These are phyloP conservation scores for Alloascoidea hylecoeti DNA, from an alignment of 805 yeast species.

Conservation along the genomic window DNA sequence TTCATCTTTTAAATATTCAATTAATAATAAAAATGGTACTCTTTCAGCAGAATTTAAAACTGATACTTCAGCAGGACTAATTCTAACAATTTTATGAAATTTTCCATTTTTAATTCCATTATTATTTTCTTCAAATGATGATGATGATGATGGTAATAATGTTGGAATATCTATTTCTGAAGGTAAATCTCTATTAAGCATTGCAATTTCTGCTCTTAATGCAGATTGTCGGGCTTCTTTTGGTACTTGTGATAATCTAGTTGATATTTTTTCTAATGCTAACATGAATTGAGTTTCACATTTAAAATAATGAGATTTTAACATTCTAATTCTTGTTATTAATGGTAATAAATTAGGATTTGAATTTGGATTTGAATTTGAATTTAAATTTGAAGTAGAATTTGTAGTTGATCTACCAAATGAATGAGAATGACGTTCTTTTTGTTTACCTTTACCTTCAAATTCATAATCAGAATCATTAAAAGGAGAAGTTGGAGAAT, in stretches of 20 bases:
- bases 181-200: slow-evolving; percentile 76
- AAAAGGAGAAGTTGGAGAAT: background rate
- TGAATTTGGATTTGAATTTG: background rate
- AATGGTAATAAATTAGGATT: background rate
- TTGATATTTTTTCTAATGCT: slow-evolving; percentile 82
- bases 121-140: no score
- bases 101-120: slow-evolving; percentile 73
- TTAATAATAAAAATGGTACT: slow-evolving; percentile 75
- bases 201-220: slow-evolving; percentile 76
- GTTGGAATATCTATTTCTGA: slow-evolving; percentile 92
- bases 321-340: slow-evolving; percentile 5
- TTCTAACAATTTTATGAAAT: slow-evolving; percentile 38
- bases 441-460: no score
- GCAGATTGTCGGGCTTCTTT: slow-evolving; percentile 86
- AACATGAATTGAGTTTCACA: slow-evolving; percentile 88
- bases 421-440: no score
- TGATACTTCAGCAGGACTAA: slow-evolving; percentile 85
- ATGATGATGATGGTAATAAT: slow-evolving; percentile 49
- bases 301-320: slow-evolving; percentile 74
- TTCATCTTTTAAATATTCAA: slow-evolving; percentile 79
- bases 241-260: slow-evolving; percentile 78
- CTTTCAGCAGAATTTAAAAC: slow-evolving; percentile 94
- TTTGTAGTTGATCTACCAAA: background rate
- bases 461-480: no score
- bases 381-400: background rate